Base-by-base conservation (phyloP, 108 stramenopile species). In the Cyclotella sp. region DNA sequence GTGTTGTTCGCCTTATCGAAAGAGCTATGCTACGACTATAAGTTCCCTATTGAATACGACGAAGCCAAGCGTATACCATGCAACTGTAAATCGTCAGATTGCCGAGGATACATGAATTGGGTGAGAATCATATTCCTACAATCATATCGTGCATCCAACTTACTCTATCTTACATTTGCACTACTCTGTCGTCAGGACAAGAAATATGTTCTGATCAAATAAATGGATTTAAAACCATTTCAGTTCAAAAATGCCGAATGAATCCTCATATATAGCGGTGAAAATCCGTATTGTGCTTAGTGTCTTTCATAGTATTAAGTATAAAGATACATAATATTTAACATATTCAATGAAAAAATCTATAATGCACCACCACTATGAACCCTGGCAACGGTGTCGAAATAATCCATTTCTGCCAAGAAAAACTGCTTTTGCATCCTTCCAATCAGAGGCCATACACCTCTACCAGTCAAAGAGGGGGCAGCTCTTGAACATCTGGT, bases 21-120 rank as follows among this genome's bases (percentile, higher is more conserved):
- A 84, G 98, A 99, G 86, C 88, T 99, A 29, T 91, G 88, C 53
- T 99, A 99, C 73, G 98, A 99, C 81, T 99, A 99, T 88, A 97
- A 97, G 72, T 99, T 99, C 64, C 84, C 87, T 11, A 59, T 90
- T n/a, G 93, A 94, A 71, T 84, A 73, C 63, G 88, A 92, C 62
- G 64, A 78, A 42, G 22, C 63, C 26, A 91, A 92, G 68, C 76
- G 90, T 59, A 87, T 94, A 60, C 81, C 87, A 27, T 94, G 93
- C 64, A 46, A 86, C 61, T 94, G 93, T 54, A 90, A 89, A n/a
- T 75, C 89, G n/a, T 46, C 72, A 13, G 77, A 87, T 22, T 94
- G 93, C 67, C 75, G 85, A 15, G 91, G 90, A 52, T 94, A 84
- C 76, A 90, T 94, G 90, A 94, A 94, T 63, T 91, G 91, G 93